Evolutionary conservation across 164 flowering plant genomes (phyloP).

Genomic region (Warburgia ugandensis): DNA sequence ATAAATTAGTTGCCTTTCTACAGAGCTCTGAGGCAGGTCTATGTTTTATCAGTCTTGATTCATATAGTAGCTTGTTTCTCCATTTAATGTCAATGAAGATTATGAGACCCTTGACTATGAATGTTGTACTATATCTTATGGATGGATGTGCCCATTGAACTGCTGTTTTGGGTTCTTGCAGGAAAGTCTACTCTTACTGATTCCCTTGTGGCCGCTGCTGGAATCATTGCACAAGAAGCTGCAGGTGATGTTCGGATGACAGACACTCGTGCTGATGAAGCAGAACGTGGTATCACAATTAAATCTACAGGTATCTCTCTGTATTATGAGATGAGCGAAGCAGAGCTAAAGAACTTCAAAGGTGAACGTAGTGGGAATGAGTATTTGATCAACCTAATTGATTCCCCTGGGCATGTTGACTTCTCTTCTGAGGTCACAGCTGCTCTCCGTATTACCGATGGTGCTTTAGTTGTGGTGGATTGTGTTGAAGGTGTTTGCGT

Average conservation of each 20-base stretch:
- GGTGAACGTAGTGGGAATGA: slow-evolving; percentile 21
- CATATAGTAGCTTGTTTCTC: too few relatives aligned
- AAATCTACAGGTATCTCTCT: slow-evolving; percentile 26
- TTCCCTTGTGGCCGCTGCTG: slow-evolving; percentile 36
- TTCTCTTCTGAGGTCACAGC: slow-evolving; percentile 25
- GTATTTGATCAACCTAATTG: slow-evolving; percentile 26
- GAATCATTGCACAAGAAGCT: slow-evolving; percentile 56
- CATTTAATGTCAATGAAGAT: too few relatives aligned
- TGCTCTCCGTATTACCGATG: slow-evolving; percentile 25
- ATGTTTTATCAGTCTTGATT: too few relatives aligned
- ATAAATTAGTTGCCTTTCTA: too few relatives aligned
- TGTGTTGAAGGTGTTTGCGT: slow-evolving; percentile 28
- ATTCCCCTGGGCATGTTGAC: slow-evolving; percentile 31
- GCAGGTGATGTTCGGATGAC: slow-evolving; percentile 39
- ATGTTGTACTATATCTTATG: background rate
- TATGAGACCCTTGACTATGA: too few relatives aligned
- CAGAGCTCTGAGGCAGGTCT: too few relatives aligned
- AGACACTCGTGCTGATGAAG: slow-evolving; percentile 29
- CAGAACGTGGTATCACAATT: slow-evolving; percentile 28
- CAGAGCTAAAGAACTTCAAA: slow-evolving; percentile 14
- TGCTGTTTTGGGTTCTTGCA: slow-evolving; percentile 10
- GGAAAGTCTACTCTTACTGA: slow-evolving; percentile 60
- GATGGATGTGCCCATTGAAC: background rate
- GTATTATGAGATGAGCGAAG: slow-evolving; percentile 20
- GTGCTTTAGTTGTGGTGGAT: slow-evolving; percentile 26